phyloP scores from a whole-genome alignment of 1,284 basidiomycete species.

The Apiotrichum veenhuisii region DNA sequence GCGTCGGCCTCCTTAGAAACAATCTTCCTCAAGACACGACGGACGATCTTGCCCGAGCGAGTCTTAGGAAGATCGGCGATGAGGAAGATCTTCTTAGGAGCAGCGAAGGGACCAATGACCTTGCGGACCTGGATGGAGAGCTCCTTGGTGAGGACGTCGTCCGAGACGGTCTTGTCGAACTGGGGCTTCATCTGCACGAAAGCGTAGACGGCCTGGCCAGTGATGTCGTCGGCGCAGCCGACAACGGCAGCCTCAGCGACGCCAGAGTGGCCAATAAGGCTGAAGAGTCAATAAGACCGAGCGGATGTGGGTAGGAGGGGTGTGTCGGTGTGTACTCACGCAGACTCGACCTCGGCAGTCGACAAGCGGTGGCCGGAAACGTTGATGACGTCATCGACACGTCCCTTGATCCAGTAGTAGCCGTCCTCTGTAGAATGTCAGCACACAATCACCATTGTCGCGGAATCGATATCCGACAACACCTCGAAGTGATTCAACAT shows the following conservation, averaged over 20 bases:
- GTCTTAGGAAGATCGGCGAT: slow-evolving; percentile 92
- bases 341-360: slow-evolving; percentile 96
- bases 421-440: no score
- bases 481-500: no score
- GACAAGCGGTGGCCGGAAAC: slow-evolving; percentile 95
- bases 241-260: slow-evolving; percentile 96
- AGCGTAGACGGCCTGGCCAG: slow-evolving; percentile 68
- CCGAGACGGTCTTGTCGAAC: slow-evolving; percentile 68
- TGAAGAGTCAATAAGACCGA: no score
- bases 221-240: slow-evolving; percentile 81
- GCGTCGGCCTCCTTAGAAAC: slow-evolving; percentile 89
- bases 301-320: no score
- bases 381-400: slow-evolving; percentile 66
- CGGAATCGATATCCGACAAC: no score
- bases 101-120: slow-evolving; percentile 88
- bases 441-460: no score
- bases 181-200: slow-evolving; percentile 68
- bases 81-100: slow-evolving; percentile 86
- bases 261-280: slow-evolving; percentile 82
- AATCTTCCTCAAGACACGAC: slow-evolving; percentile 92
- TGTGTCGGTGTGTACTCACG: slow-evolving; percentile 41
- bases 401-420: slow-evolving; percentile 98
- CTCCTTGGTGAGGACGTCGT: slow-evolving; percentile 75
- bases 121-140: slow-evolving; percentile 91
- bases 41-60: slow-evolving; percentile 89